phyloP scores from a whole-genome alignment of 345 rosid genomes.

The Salix suchowensis region DNA sequence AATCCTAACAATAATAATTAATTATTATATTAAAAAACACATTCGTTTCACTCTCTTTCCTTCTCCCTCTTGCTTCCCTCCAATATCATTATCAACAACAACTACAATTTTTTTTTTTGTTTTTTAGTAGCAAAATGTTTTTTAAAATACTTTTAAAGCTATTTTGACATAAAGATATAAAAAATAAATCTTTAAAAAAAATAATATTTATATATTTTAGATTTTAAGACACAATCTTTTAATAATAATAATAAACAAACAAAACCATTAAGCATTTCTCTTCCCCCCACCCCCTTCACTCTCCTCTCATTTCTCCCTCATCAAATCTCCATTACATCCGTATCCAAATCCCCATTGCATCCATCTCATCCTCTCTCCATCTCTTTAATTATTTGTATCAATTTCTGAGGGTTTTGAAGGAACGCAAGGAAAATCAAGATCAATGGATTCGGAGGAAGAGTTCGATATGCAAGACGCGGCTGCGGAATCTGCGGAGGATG shows the following conservation, averaged over 20 bases:
- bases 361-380: neutral
- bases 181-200: too few relatives aligned
- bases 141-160: too few relatives aligned
- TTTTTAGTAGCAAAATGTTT: too few relatives aligned
- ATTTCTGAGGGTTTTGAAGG: conserved; percentile 9
- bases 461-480: conserved; percentile 48
- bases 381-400: neutral
- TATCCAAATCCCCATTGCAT: neutral
- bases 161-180: too few relatives aligned
- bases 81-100: too few relatives aligned
- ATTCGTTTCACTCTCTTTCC: neutral
- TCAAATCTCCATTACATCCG: neutral
- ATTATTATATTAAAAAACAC: neutral
- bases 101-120: too few relatives aligned
- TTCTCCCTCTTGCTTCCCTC: neutral
- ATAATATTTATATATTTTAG: too few relatives aligned
- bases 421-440: neutral
- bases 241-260: neutral
- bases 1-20: neutral
- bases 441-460: conserved; percentile 53
- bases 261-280: neutral
- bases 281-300: neutral
- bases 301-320: neutral
- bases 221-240: too few relatives aligned
- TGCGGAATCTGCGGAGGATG: conserved; percentile 60